Evolutionary conservation across 2,329 filamentous ascomycete species (phyloP), one percentile per base, ranked within the genome.

Genomic region (Colletotrichum sp.): DNA sequence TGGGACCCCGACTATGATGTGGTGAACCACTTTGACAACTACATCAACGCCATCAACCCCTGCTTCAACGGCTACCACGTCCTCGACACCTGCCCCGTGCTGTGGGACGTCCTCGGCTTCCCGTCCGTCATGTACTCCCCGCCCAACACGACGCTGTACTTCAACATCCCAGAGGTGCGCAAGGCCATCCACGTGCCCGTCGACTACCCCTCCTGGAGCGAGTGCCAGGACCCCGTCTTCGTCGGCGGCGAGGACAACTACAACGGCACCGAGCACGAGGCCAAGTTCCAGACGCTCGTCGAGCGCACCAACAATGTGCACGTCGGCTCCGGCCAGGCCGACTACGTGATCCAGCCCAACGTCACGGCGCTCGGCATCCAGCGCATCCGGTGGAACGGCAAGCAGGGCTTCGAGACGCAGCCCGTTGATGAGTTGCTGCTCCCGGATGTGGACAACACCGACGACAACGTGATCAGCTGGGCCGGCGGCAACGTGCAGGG

Each of bases 41-140:
- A 91, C 55, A 89, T 89, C 12, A 78, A 87, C 9, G 80, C 86
- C 2, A 84, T 91, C 49, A 97, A 97, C 85, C 95, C 95, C 0
- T 97, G 95, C 86, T 97, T 94, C 85, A 92, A 95, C 82, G 86
- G 94, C 18, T 96, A 96, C 85, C 91, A 94, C 72, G 90, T 96
- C 18, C 90, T 91, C 6, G 92, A 91, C 8, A 94, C 92, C 13
- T 97, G 95, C 81, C 95, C 95, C 1, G 79, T 92, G 3, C 86
- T 91, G 3, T 95, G 91, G 89, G 92, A 95, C 75, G 90, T 93
- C 0, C 87, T 96, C 4, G 92, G 91, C 21, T 93, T 93, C 84
- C 92, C 93, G 21, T 88, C 89, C 3, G 87, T 92, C 76, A 82
- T 84, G 28, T 96, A 96, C 83, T 63, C 59, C 10, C 59, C 80